Evolutionary conservation across 805 yeast genomes (phyloP).

Genomic region (Yarrowia bubula): DNA sequence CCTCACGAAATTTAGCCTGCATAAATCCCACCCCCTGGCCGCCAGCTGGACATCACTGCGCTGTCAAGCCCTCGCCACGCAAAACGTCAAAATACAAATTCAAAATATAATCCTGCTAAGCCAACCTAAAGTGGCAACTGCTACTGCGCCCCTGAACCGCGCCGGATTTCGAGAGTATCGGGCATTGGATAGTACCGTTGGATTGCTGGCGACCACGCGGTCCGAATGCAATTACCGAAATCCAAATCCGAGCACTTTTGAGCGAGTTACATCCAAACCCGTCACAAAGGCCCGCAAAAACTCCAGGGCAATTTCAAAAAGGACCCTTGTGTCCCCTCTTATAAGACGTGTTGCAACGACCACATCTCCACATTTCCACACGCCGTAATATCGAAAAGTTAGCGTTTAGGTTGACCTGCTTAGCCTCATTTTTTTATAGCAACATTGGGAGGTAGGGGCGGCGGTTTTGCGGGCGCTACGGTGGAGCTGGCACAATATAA

Average conservation of each 20-base stretch:
- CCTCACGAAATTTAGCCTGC: too few species aligned
- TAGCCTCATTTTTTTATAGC: constrained; percentile 4
- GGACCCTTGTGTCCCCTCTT: neutral
- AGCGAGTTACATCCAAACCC: neutral
- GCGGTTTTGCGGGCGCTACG: neutral
- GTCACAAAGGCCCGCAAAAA: neutral
- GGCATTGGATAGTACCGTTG: neutral
- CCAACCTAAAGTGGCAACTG: constrained; percentile 3
- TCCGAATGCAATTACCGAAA: neutral
- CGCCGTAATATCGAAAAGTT: neutral
- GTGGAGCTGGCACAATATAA: neutral
- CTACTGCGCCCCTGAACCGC: constrained; percentile 8
- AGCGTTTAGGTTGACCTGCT: neutral
- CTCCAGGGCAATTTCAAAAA: neutral
- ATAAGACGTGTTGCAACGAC: neutral
- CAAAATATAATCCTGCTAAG: neutral
- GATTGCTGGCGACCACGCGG: neutral
- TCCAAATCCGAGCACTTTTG: neutral
- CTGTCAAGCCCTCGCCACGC: constrained; percentile 1
- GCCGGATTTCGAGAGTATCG: too few species aligned
- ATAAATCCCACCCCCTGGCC: neutral
- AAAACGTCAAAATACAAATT: neutral
- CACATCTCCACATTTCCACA: neutral
- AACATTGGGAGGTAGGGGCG: neutral
- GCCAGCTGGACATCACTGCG: neutral